A percentile compares a stretch with the other conserved stretches of the same genome.
These are phyloP conservation scores for Podaxis sp. DNA, from an alignment of 768 basidiomycete genomes.

Conservation along the genomic window DNA sequence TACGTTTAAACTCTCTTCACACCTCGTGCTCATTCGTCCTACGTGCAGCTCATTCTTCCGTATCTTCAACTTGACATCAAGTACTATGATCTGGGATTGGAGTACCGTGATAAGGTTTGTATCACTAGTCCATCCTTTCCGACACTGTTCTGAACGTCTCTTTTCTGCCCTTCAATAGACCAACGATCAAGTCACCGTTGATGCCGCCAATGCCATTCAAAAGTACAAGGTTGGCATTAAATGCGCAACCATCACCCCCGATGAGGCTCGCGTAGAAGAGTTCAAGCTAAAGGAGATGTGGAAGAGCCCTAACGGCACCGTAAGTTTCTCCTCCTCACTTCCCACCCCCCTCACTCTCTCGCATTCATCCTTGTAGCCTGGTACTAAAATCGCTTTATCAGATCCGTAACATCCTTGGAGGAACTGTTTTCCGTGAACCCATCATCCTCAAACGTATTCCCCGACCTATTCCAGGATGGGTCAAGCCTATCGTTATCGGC, in stretches of 20 bases:
- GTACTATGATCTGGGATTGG: slow-evolving; percentile 96
- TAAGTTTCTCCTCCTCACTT: slow-evolving; percentile 34
- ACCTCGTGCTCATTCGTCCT: neutral
- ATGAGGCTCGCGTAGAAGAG: slow-evolving; percentile 93
- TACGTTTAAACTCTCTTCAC: neutral
- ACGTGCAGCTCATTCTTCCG: slow-evolving; percentile 90
- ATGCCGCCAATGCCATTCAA: slow-evolving; percentile 92
- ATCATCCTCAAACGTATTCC: slow-evolving; percentile 92
- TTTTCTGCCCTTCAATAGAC: slow-evolving; percentile 50
- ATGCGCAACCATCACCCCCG: slow-evolving; percentile 98
- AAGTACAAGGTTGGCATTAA: slow-evolving; percentile 97
- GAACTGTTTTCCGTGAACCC: slow-evolving; percentile 98
- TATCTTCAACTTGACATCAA: slow-evolving; percentile 96
- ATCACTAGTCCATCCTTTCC: neutral
- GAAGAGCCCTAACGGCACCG: slow-evolving; percentile 95
- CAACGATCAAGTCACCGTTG: slow-evolving; percentile 89
- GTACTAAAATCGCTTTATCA: slow-evolving; percentile 24
- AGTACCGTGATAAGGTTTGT: slow-evolving; percentile 82
- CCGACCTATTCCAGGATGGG: slow-evolving; percentile 94
- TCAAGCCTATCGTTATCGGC: slow-evolving; percentile 94
- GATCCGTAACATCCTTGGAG: slow-evolving; percentile 98
- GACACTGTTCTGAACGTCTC: neutral
- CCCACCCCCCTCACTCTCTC: neutral
- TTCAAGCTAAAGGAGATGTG: slow-evolving; percentile 99
- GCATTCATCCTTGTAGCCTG: too few species aligned